Evolutionary conservation across 176 grass and related monocot genomes (phyloP).

Genomic region (Musa itinerans): DNA sequence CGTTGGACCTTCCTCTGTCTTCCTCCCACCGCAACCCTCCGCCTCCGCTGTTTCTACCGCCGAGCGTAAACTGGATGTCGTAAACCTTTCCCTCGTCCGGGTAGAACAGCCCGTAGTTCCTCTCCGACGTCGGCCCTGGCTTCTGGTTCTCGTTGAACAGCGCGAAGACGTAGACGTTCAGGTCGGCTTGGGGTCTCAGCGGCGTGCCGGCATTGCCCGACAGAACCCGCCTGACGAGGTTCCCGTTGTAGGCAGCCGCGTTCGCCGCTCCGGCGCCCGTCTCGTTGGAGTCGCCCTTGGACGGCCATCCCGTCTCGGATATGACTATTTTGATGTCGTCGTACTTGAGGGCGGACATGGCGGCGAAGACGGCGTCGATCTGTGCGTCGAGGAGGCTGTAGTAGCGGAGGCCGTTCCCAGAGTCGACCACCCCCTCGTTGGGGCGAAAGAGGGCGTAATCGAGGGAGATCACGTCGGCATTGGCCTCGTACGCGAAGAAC

Average conservation of each 20-base stretch:
- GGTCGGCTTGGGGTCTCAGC: slow-evolving; percentile 58
- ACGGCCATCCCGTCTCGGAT: slow-evolving; percentile 94
- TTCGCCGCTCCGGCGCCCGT: slow-evolving; percentile 32
- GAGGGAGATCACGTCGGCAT: slow-evolving; percentile 53
- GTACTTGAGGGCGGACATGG: slow-evolving; percentile 40
- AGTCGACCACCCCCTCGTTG: slow-evolving; percentile 53
- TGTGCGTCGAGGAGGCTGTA: slow-evolving; percentile 87
- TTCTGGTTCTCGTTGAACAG: slow-evolving; percentile 99
- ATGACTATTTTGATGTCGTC: slow-evolving; percentile 50
- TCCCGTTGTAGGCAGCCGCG: slow-evolving; percentile 83
- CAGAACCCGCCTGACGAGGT: slow-evolving; percentile 65
- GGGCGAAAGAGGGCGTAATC: slow-evolving; percentile 97
- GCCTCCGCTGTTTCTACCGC: slow-evolving; percentile 15
- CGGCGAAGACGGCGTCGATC: slow-evolving; percentile 73
- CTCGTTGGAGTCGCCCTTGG: slow-evolving; percentile 68
- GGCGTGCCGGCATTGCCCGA: slow-evolving; percentile 72
- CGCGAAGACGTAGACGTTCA: slow-evolving; percentile 84
- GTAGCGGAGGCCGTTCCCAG: slow-evolving; percentile 55
- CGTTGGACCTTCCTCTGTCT: slow-evolving; percentile 3
- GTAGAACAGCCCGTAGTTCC: slow-evolving; percentile 95
- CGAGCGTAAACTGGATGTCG: slow-evolving; percentile 69
- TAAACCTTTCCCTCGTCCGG: slow-evolving; percentile 84
- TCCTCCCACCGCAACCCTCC: slow-evolving; percentile 26
- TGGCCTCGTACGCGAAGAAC: slow-evolving; percentile 80
- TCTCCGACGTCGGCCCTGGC: slow-evolving; percentile 64